Conservation (phyloP, 176 grass and related monocot genomes). For the Alopecurus myosuroides region DNA sequence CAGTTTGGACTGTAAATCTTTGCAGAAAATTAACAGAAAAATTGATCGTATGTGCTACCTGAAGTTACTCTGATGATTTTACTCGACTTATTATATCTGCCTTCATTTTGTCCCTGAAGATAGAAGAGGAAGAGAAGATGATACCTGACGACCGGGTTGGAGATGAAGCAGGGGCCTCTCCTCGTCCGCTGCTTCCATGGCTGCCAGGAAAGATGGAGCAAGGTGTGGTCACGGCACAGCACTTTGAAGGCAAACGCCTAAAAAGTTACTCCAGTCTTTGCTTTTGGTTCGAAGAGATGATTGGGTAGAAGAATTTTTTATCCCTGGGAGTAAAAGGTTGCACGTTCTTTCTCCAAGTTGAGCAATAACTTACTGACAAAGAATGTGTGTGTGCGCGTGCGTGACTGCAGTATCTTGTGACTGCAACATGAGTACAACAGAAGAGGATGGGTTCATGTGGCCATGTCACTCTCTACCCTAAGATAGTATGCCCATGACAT, state of each 20-base stretch:
- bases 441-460: not conserved
- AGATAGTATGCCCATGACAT: not conserved
- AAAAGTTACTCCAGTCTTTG: not conserved
- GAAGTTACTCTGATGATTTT: not conserved
- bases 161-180: slow-evolving; percentile 17
- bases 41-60: not conserved
- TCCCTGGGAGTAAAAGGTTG: not conserved
- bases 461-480: not conserved
- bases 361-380: not conserved
- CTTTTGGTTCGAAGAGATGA: not conserved
- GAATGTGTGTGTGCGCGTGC: not conserved
- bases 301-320: not conserved
- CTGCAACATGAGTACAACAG: not conserved
- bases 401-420: not conserved
- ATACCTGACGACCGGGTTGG: slow-evolving; percentile 10
- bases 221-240: not conserved
- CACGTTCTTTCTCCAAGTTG: not conserved
- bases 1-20: not conserved
- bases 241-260: not conserved
- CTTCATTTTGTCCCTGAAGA: not conserved
- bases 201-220: not conserved
- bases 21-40: not conserved
- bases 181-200: slow-evolving; percentile 20
- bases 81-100: not conserved
- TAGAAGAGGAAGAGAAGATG: not conserved